Evolutionary conservation across 495 filamentous ascomycete genomes (phyloP).

Genomic region (Podospora tetraspora): DNA sequence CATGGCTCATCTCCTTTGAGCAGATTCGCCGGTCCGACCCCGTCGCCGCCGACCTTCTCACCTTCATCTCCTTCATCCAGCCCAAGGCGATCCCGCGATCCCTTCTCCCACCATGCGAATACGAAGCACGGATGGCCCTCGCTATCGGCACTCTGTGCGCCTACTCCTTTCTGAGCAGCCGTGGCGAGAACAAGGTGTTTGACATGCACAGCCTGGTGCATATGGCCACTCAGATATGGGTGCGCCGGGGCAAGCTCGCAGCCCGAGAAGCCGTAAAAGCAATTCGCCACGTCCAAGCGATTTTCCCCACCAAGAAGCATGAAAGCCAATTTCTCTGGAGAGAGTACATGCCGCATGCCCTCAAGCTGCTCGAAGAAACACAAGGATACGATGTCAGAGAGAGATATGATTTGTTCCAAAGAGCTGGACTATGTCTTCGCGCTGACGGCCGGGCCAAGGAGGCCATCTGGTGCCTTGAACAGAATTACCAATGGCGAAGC

Average conservation of each 20-base stretch:
- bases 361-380: slow-evolving; percentile 15
- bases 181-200: slow-evolving; percentile 13
- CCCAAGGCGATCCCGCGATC: slow-evolving; percentile 27
- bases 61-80: slow-evolving; percentile 39
- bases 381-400: slow-evolving; percentile 8
- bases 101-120: slow-evolving; percentile 15
- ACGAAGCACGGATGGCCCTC: slow-evolving; percentile 13
- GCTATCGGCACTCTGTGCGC: slow-evolving; percentile 32
- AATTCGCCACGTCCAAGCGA: slow-evolving; percentile 18
- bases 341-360: slow-evolving; percentile 30
- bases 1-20: slow-evolving; percentile 47
- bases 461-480: slow-evolving; percentile 23
- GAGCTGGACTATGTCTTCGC: slow-evolving; percentile 16
- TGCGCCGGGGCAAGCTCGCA: background rate
- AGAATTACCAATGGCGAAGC: slow-evolving; percentile 20
- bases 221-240: slow-evolving; percentile 36
- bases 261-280: slow-evolving; percentile 11
- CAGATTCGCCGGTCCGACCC: slow-evolving; percentile 34
- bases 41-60: slow-evolving; percentile 33
- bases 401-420: slow-evolving; percentile 16
- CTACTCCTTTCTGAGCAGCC: slow-evolving; percentile 30
- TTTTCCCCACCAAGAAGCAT: slow-evolving; percentile 10
- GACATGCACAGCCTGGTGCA: slow-evolving; percentile 46
- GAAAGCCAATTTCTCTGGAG: slow-evolving; percentile 19
- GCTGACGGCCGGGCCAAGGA: slow-evolving; percentile 28